phyloP scores from a whole-genome alignment of 768 basidiomycete genomes.

The Suillus brevipes region DNA sequence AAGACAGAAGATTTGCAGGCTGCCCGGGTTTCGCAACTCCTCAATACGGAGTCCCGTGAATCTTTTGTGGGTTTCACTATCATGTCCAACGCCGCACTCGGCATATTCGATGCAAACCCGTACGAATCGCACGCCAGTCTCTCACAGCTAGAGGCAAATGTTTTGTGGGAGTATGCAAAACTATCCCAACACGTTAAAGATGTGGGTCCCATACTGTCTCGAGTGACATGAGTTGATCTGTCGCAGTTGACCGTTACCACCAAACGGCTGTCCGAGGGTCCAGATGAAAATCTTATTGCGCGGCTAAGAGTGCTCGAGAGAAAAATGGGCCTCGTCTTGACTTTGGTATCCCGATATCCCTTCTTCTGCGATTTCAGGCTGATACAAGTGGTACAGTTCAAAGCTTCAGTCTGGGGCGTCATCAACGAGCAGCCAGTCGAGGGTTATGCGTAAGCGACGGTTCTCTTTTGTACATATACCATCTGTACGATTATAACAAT shows the following conservation, averaged over 20 bases:
- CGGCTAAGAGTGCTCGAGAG: slow-evolving; percentile 82
- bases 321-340: slow-evolving; percentile 94
- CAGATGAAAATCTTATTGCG: slow-evolving; percentile 74
- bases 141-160: slow-evolving; percentile 68
- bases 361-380: slow-evolving; percentile 3
- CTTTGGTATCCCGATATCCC: slow-evolving; percentile 55
- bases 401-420: slow-evolving; percentile 94
- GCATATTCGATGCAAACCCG: slow-evolving; percentile 63
- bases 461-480: no score
- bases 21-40: neutral
- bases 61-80: neutral
- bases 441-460: slow-evolving; percentile 19
- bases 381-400: slow-evolving; percentile 62
- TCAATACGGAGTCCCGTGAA: neutral
- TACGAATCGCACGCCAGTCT: slow-evolving; percentile 72
- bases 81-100: slow-evolving; percentile 33
- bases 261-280: slow-evolving; percentile 68
- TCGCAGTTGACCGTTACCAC: slow-evolving; percentile 64
- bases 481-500: slow-evolving; percentile 10
- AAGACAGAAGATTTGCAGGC: neutral
- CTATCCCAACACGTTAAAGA: slow-evolving; percentile 77
- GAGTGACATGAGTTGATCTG: slow-evolving; percentile 1
- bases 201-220: slow-evolving; percentile 53
- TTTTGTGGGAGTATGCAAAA: slow-evolving; percentile 93
- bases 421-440: slow-evolving; percentile 70